A percentile compares a stretch with the other conserved stretches of the same genome.
Conservation (phyloP, 305 asterid species). For the Fraxinus sp. region DNA sequence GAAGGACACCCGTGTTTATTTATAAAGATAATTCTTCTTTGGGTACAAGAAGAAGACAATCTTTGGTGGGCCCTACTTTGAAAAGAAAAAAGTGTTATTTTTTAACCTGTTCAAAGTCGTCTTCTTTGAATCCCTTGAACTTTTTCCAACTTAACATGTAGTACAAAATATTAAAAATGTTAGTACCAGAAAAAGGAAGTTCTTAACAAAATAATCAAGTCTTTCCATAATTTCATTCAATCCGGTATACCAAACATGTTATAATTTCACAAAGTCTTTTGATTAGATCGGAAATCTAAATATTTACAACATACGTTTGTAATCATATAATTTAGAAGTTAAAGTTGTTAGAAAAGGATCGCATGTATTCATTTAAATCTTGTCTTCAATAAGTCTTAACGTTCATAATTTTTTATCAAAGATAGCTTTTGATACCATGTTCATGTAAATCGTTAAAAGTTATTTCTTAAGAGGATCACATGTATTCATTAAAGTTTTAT, state of each 20-base stretch:
- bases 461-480: neutral
- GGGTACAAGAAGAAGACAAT: constrained; percentile 37
- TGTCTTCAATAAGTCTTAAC: neutral
- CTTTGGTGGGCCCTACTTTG: constrained; percentile 59
- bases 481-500: neutral
- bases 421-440: neutral
- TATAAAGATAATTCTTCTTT: constrained; percentile 41
- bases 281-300: neutral
- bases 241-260: neutral
- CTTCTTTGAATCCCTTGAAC: constrained; percentile 17
- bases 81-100: constrained; percentile 53
- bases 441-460: neutral
- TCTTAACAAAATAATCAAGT: neutral
- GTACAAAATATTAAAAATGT: neutral
- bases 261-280: neutral
- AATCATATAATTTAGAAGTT: neutral
- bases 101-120: constrained; percentile 24
- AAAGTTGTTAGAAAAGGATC: neutral
- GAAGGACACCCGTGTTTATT: constrained; percentile 39
- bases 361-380: neutral
- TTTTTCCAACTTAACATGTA: constrained; percentile 27
- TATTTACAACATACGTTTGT: neutral
- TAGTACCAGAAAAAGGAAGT: neutral
- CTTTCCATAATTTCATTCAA: neutral
- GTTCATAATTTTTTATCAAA: neutral